Evolutionary conservation across 306 rosid genomes (phyloP), one percentile per base, ranked within the genome.

Genomic region (Glycine latifolia): DNA sequence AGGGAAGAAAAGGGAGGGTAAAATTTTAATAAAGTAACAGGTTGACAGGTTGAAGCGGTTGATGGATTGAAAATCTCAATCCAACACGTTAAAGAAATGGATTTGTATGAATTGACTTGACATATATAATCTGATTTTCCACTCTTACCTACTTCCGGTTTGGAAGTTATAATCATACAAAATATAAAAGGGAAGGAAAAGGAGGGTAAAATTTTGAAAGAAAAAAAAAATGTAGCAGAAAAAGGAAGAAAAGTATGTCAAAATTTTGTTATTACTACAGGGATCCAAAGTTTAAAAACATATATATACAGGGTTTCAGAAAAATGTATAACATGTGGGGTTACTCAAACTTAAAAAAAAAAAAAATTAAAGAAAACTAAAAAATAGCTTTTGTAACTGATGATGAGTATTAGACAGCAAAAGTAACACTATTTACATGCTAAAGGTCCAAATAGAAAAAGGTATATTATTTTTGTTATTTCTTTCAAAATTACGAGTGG

Each of bases 401-500:
- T 20, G n/a, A n/a, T n/a, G n/a, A n/a, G n/a, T 15, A 14, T 47
- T 66, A 17, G 46, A 67, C 67, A 53, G 15, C 50, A 58, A 56
- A 58, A 56, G 31, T 68, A 43, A 31, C 61, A 58, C 33, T 71
- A 55, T 20, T 68, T 44, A 31, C 35, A 5, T 58, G 43, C 10
- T 4, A 69, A 17, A 54, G 54, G 67, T 69, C 8, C 17, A 31
- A 8, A 55, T 20, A 39, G 35, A 37, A 50, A 20, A 80, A 48
- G 55, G 11, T 4, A 1, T 67, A 61, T 3, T 37, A 37, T 37
- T 49, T 14, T 43, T n/a, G 1, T 47, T 31, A n/a, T 78, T 48
- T 39, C 43, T 52, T 67, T 39, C 55, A 14, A 79, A 68, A 46
- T 43, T 53, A 39, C 68, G 66, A 33, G 41, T 54, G 44, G 41